phyloP scores from a whole-genome alignment of 345 rosid genomes.

The Lenwebbia sp. region DNA sequence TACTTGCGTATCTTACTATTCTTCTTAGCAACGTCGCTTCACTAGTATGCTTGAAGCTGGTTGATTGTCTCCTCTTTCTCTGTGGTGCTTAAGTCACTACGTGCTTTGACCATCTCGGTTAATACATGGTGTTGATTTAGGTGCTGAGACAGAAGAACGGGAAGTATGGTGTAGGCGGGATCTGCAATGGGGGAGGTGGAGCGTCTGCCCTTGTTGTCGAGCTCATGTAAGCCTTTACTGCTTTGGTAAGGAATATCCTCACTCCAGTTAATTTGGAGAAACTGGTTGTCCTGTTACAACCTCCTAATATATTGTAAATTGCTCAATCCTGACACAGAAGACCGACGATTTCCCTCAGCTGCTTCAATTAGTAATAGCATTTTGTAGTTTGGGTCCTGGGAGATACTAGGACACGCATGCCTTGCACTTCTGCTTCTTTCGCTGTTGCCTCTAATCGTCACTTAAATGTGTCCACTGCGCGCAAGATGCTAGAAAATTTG shows the following conservation, averaged over 20 bases:
- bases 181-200: slow-evolving; percentile 99
- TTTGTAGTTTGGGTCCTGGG: not conserved
- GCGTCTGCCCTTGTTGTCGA: slow-evolving; percentile 88
- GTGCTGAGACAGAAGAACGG: slow-evolving; percentile 76
- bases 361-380: not conserved
- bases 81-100: not conserved
- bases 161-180: slow-evolving; percentile 64
- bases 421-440: not conserved
- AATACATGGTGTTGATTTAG: slow-evolving; percentile 12
- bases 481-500: not conserved
- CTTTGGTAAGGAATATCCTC: slow-evolving; percentile 9
- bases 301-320: not conserved
- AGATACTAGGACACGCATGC: not conserved
- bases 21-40: not conserved
- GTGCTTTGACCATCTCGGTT: not conserved
- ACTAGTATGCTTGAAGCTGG: not conserved
- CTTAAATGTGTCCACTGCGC: not conserved
- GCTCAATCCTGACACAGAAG: not conserved
- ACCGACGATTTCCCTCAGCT: not conserved
- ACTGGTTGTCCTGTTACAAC: not conserved
- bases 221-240: slow-evolving; percentile 47
- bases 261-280: not conserved
- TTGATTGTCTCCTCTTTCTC: not conserved
- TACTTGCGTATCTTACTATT: not conserved
- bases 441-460: not conserved